These are phyloP conservation scores for Akanthomyces uredinophilus DNA, from an alignment of 2,329 filamentous ascomycete genomes.

Conservation along the genomic window DNA sequence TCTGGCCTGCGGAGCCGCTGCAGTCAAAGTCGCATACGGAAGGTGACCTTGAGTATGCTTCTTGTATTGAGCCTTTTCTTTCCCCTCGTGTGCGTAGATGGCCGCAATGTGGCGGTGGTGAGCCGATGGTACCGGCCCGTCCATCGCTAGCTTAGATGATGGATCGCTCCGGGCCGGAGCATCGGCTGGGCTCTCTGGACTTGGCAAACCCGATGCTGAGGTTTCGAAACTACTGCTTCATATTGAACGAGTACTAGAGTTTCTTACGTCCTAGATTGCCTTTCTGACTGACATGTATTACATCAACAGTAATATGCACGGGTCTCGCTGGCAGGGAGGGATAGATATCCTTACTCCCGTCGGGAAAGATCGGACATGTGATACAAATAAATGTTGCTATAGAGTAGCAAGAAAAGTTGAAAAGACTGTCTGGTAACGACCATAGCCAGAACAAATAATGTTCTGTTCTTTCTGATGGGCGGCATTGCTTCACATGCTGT, in stretches of 20 bases:
- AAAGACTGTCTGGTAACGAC: neutral
- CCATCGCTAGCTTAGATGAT: neutral
- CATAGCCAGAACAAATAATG: neutral
- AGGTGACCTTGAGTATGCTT: neutral
- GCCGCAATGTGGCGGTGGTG: neutral
- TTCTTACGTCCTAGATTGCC: neutral
- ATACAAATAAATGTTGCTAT: too few species aligned
- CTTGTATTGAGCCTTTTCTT: neutral
- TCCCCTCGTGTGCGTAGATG: neutral
- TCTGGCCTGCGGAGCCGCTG: neutral
- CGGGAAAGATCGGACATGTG: neutral
- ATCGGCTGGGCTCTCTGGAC: neutral
- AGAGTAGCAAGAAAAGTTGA: too few species aligned
- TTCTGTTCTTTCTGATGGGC: too few species aligned
- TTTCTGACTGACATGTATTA: neutral
- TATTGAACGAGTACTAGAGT: neutral
- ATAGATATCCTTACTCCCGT: neutral
- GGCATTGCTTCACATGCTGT: neutral
- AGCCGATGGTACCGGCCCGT: conserved; percentile 1
- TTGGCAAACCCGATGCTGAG: neutral
- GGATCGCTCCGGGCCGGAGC: conserved; percentile 3
- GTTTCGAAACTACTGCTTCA: neutral
- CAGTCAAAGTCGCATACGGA: conserved; percentile 3
- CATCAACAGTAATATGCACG: neutral
- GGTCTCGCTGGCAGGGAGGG: neutral